phyloP scores from a whole-genome alignment of 2,329 filamentous ascomycete species.

The Lomentospora prolificans region DNA sequence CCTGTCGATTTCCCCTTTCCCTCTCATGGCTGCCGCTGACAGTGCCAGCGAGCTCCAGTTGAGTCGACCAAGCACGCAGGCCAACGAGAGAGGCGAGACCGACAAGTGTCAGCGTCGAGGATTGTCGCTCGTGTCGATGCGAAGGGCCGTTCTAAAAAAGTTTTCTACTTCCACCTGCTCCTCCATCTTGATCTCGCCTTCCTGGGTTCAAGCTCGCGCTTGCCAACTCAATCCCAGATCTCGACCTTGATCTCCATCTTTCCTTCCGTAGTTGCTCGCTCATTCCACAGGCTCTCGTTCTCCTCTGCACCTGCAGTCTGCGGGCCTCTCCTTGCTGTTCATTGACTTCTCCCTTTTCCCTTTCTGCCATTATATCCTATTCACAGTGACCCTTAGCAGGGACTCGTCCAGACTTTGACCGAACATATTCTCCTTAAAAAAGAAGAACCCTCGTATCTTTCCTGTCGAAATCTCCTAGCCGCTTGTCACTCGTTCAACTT shows the following conservation, averaged over 20 bases:
- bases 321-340: not conserved
- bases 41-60: not conserved
- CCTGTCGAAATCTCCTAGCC: not conserved
- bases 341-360: not conserved
- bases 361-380: not conserved
- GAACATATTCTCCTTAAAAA: not conserved
- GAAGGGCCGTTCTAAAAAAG: not conserved
- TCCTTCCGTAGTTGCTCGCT: not conserved
- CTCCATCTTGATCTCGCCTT: not conserved
- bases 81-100: not conserved
- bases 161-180: not conserved
- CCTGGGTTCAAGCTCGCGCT: not conserved
- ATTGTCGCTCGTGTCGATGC: not conserved
- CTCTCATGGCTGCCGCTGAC: not conserved
- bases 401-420: too few species aligned
- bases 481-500: not conserved
- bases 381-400: not conserved
- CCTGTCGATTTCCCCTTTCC: constrained; percentile 9
- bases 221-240: not conserved
- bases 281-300: not conserved
- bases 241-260: not conserved
- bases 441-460: not conserved
- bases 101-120: not conserved
- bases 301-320: not conserved
- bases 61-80: not conserved